Percentiles rank a stretch among this genome's conserved stretches.
Evolutionary conservation across 2,329 filamentous ascomycete species (phyloP).

Genomic region (Teratosphaeriaceae sp.): DNA sequence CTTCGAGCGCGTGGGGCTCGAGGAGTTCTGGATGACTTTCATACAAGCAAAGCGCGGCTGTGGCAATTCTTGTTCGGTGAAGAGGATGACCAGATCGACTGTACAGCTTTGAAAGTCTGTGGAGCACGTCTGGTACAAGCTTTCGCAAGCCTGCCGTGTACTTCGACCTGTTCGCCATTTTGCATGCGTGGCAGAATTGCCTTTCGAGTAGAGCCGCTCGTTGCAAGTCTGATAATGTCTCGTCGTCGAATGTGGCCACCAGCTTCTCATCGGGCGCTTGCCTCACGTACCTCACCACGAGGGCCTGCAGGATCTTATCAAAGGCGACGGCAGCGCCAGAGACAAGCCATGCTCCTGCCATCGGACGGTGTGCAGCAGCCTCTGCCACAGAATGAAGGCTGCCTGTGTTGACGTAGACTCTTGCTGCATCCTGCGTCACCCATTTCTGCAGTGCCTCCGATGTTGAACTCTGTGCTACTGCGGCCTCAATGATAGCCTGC

Average conservation of each 20-base stretch:
- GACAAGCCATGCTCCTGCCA: conserved; percentile 15
- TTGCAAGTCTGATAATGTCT: conserved; percentile 10
- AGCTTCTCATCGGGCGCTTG: conserved; percentile 12
- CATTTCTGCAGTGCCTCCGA: conserved; percentile 19
- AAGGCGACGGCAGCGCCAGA: conserved; percentile 15
- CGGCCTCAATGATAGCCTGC: conserved; percentile 16
- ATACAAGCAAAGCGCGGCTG: conserved; percentile 16
- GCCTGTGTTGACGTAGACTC: conserved; percentile 54
- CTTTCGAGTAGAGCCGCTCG: conserved; percentile 37
- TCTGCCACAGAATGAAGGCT: conserved; percentile 49
- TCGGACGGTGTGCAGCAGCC: conserved; percentile 44
- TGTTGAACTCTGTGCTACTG: conserved; percentile 12
- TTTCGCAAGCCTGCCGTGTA: conserved; percentile 11
- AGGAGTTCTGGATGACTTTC: conserved; percentile 20
- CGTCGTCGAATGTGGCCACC: conserved; percentile 27
- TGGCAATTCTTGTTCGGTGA: conserved; percentile 22
- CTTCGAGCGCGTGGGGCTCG: conserved; percentile 8
- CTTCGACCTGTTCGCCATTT: conserved; percentile 19
- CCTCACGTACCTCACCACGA: conserved; percentile 13
- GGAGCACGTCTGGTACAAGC: conserved; percentile 14
- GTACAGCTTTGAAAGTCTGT: conserved; percentile 18
- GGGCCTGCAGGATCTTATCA: conserved; percentile 16
- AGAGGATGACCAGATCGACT: conserved; percentile 17
- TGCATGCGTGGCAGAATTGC: conserved; percentile 28
- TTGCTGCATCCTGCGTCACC: conserved; percentile 54